Evolutionary conservation across 768 basidiomycete species (phyloP).

Genomic region (Gymnopilus junonius): DNA sequence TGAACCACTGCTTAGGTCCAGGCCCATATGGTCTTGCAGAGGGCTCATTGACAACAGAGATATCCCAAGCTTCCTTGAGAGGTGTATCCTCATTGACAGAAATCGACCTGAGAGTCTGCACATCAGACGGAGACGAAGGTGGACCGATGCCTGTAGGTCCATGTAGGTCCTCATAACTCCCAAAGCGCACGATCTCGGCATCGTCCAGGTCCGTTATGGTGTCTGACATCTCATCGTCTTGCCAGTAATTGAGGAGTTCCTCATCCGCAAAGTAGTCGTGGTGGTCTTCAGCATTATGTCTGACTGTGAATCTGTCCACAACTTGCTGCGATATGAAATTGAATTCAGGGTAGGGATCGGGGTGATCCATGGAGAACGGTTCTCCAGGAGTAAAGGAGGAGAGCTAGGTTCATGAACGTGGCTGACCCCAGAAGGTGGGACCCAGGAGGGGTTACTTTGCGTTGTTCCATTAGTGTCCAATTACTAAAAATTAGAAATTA

Average conservation of each 20-base stretch:
- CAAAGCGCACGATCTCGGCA: conserved; percentile 9
- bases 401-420: conserved; percentile 24
- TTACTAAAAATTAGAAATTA: conserved; percentile 19
- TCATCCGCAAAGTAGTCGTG: conserved; percentile 14
- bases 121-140: not conserved
- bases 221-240: conserved; percentile 4
- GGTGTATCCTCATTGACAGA: not conserved
- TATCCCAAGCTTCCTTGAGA: conserved; percentile 17
- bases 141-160: not conserved
- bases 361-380: conserved; percentile 15
- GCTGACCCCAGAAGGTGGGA: conserved; percentile 22
- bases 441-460: conserved; percentile 27
- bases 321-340: conserved; percentile 18
- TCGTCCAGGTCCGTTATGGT: conserved; percentile 3
- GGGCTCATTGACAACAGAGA: conserved; percentile 11
- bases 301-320: not conserved
- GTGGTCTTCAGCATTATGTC: not conserved
- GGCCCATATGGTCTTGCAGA: conserved; percentile 15
- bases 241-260: not conserved
- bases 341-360: conserved; percentile 26
- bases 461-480: conserved; percentile 29
- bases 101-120: not conserved
- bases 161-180: conserved; percentile 9
- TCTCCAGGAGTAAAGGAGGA: conserved; percentile 17
- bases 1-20: conserved; percentile 20